Percentiles rank a stretch among this genome's conserved stretches.
These are phyloP conservation scores for Moringa oleifera DNA, from an alignment of 345 rosid genomes.

Conservation along the genomic window DNA sequence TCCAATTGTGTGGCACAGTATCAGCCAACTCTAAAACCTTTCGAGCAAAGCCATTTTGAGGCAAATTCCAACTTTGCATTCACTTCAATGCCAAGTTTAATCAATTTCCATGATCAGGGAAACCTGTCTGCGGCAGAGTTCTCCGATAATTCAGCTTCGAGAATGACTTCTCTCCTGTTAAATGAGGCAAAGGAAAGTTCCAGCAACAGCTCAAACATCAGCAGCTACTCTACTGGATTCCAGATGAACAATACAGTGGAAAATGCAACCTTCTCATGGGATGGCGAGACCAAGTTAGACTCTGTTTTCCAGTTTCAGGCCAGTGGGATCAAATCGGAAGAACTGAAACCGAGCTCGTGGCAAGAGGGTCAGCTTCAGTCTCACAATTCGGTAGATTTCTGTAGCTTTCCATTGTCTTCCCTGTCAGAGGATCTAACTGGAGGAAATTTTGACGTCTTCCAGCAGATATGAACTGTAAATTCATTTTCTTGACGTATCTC, in stretches of 20 bases:
- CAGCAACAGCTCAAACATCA: conserved; percentile 49
- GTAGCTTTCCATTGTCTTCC: conserved; percentile 47
- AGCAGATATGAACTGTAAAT: conserved; percentile 42
- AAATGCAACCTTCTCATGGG: conserved; percentile 32
- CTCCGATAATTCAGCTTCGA: conserved; percentile 38
- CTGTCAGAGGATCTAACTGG: conserved; percentile 52
- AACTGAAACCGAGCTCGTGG: conserved; percentile 30
- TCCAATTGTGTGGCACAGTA: conserved; percentile 18
- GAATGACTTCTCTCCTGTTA: conserved; percentile 30
- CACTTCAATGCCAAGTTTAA: conserved; percentile 43
- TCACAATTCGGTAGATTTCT: conserved; percentile 35
- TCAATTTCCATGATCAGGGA: conserved; percentile 32
- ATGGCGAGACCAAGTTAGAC: conserved; percentile 24
- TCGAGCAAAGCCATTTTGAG: conserved; percentile 25
- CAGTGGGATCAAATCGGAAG: conserved; percentile 28
- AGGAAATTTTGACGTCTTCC: conserved; percentile 42
- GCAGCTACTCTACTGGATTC: conserved; percentile 32
- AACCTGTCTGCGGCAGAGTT: conserved; percentile 30
- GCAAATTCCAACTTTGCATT: conserved; percentile 27
- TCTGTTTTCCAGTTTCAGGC: conserved; percentile 34
- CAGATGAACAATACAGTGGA: conserved; percentile 30
- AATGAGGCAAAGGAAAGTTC: conserved; percentile 38
- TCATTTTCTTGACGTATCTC: conserved; percentile 16
- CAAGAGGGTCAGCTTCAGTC: conserved; percentile 24
- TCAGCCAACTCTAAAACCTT: conserved; percentile 11